These are phyloP conservation scores for Trichoderma atrobrunneum DNA, from an alignment of 2,329 filamentous ascomycete species.

Conservation along the genomic window DNA sequence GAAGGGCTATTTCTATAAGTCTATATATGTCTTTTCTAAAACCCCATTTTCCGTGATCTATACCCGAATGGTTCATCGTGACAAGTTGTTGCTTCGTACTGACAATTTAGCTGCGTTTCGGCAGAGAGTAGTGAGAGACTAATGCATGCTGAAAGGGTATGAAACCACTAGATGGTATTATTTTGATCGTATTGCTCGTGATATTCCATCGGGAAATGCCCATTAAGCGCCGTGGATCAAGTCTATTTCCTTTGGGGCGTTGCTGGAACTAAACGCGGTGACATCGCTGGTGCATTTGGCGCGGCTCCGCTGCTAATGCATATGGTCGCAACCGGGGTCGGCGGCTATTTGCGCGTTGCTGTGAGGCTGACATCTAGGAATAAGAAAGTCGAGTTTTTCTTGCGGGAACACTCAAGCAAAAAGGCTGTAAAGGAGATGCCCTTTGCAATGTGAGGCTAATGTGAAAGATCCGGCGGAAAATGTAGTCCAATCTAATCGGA, in stretches of 20 bases:
- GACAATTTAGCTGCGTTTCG: neutral
- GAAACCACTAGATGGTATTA: neutral
- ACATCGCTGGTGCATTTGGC: neutral
- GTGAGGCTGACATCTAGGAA: neutral
- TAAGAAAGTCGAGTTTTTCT: neutral
- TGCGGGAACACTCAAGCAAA: rapidly evolving
- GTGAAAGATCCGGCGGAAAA: neutral
- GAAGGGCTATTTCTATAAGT: neutral
- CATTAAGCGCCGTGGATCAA: neutral
- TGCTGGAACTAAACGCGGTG: neutral
- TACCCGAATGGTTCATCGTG: neutral
- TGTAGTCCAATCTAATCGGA: neutral
- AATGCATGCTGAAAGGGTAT: neutral
- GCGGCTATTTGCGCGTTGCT: neutral
- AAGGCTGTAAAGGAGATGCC: neutral
- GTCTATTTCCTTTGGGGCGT: neutral
- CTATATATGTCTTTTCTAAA: neutral
- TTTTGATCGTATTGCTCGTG: neutral
- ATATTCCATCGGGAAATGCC: neutral
- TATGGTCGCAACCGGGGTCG: neutral
- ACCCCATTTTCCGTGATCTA: neutral
- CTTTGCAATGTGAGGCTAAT: neutral
- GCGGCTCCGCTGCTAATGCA: neutral
- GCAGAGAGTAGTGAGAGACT: neutral
- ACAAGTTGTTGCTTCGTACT: neutral